These are phyloP conservation scores for Elaeis guineensis DNA, from an alignment of 176 grass and related monocot species.

Conservation along the genomic window DNA sequence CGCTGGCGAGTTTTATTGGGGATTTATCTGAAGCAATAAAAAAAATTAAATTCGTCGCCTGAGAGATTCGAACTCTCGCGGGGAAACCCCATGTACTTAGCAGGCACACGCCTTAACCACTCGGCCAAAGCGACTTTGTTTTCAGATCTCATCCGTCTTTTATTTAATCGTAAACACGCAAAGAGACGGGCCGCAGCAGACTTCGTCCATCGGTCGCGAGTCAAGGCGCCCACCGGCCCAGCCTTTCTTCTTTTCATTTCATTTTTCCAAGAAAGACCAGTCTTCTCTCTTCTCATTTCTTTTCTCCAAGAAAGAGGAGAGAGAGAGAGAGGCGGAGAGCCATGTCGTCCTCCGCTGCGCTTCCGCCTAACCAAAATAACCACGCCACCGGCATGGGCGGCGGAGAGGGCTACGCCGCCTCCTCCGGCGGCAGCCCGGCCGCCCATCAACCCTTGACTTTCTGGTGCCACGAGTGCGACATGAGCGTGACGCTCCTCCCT, in stretches of 20 bases:
- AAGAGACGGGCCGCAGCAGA: too few relatives aligned
- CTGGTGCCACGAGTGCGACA: conserved; percentile 51
- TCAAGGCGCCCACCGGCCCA: too few relatives aligned
- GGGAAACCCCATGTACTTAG: conserved; percentile 19
- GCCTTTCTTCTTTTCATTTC: neutral
- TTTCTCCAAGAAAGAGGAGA: neutral
- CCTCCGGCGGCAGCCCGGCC: neutral
- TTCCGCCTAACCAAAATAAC: neutral
- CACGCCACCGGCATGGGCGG: neutral
- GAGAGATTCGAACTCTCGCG: conserved; percentile 99
- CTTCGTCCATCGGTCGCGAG: too few relatives aligned
- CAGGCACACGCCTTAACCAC: conserved; percentile 89
- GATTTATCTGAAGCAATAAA: too few relatives aligned
- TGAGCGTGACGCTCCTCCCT: conserved; percentile 23
- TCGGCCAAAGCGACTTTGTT: conserved; percentile 95
- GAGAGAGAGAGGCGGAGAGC: neutral
- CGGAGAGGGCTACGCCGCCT: neutral
- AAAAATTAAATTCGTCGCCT: conserved; percentile 87
- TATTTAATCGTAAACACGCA: too few relatives aligned
- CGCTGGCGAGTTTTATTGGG: too few relatives aligned
- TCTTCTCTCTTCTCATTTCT: too few relatives aligned
- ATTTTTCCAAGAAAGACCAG: neutral
- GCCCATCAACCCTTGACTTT: neutral
- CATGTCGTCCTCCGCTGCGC: conserved; percentile 41
- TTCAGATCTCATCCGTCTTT: too few relatives aligned